Evolutionary conservation across 2,329 filamentous ascomycete species (phyloP), one percentile per base, ranked within the genome.

Genomic region (Hymenoscyphus infarciens): DNA sequence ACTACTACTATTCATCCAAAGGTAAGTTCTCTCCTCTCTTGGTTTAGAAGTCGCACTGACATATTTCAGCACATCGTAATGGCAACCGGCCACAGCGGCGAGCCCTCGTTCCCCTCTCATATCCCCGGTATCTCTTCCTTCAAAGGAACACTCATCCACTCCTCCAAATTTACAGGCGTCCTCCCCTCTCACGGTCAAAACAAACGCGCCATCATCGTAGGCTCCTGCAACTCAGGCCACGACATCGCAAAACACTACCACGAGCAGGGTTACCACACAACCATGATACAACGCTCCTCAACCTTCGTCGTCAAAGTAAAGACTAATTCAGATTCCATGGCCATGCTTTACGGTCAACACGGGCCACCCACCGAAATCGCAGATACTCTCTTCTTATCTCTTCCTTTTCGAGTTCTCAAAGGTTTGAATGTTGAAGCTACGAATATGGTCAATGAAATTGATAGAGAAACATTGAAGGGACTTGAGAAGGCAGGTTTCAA

Each of bases 191-290:
- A 78, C 1, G 74, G 77, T 15, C 73, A 78, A 19, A 81, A 81
- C 1, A 87, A 86, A 71, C 87, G 83, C 64, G 87, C 84, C 0
- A 75, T 90, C 1, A 82, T 91, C 0, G 79, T 91, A 0, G 88
- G 88, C 1, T 86, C 83, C 1, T 88, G 87, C 73, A 90, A 89
- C 73, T 88, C 85, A 0, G 85, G 80, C 5, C 86, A 89, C 68
- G 88, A 90, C 66, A 90, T 90, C 61, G 83, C 85, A 0, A 87
- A 89, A 62, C 85, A 90, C 65, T 89, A 82, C 68, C 80, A 83
- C 39, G 86, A 89, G 68, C 84, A 85, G 57, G 88, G 88, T 0
- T 87, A 86, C 65, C 77, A 84, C 2, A 83, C 90, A 1, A 91
- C 88, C 0, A 87, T 91, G 73, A 80, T 91, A 0, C 89, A 91